Percentiles rank a stretch among this genome's conserved stretches.
phyloP scores from a whole-genome alignment of 2,329 filamentous ascomycete genomes.

The Davidsoniella neocaledoniae region DNA sequence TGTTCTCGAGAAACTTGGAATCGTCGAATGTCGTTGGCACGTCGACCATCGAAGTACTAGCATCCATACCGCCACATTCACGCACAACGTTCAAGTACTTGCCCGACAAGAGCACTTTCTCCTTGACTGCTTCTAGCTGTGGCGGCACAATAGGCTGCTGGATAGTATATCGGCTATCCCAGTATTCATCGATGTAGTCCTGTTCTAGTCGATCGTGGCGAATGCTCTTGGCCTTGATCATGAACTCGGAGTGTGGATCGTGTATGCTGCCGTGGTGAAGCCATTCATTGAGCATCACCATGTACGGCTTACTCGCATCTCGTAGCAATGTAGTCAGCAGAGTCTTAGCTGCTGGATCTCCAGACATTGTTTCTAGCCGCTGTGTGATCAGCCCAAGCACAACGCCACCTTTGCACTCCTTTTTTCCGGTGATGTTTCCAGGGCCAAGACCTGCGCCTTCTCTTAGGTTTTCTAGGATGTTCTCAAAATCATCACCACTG shows the following conservation, averaged over 20 bases:
- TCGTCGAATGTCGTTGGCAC: slow-evolving; percentile 91
- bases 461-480: slow-evolving; percentile 76
- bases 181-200: slow-evolving; percentile 98
- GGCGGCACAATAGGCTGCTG: slow-evolving; percentile 82
- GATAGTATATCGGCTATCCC: slow-evolving; percentile 94
- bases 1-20: slow-evolving; percentile 79
- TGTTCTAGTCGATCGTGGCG: slow-evolving; percentile 77
- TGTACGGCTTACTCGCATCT: slow-evolving; percentile 85
- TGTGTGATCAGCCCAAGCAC: slow-evolving; percentile 79
- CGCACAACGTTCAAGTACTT: slow-evolving; percentile 97
- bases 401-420: slow-evolving; percentile 90
- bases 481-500: slow-evolving; percentile 75
- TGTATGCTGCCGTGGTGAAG: slow-evolving; percentile 89
- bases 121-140: slow-evolving; percentile 77
- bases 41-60: slow-evolving; percentile 73
- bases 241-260: slow-evolving; percentile 83
- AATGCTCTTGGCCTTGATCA: slow-evolving; percentile 93
- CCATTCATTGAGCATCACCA: slow-evolving; percentile 98
- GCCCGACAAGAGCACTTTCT: slow-evolving; percentile 85
- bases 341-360: slow-evolving; percentile 72
- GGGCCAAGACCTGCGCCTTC: slow-evolving; percentile 71
- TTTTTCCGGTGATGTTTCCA: slow-evolving; percentile 68
- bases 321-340: slow-evolving; percentile 67
- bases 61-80: slow-evolving; percentile 89
- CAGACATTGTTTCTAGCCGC: slow-evolving; percentile 75